Percentiles rank a stretch among this genome's conserved stretches.
These are phyloP conservation scores for Phoma sp. DNA, from an alignment of 2,329 filamentous ascomycete species.

Conservation along the genomic window DNA sequence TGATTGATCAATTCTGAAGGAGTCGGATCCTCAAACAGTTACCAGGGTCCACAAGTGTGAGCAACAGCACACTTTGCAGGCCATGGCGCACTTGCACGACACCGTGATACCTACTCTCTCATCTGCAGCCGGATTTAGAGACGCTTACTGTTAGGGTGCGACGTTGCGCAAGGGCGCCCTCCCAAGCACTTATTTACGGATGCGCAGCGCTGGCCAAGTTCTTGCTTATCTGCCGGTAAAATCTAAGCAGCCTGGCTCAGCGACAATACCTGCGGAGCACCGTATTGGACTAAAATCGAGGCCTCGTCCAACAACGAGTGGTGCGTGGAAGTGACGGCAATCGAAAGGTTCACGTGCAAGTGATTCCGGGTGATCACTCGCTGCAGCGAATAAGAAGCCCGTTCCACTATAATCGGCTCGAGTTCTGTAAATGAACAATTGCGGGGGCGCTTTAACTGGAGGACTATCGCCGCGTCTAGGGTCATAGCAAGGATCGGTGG, in stretches of 20 bases:
- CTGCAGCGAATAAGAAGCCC: slow-evolving; percentile 10
- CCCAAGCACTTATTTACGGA: slow-evolving; percentile 1
- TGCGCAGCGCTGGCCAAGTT: slow-evolving; percentile 1
- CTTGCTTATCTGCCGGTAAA: slow-evolving; percentile 8
- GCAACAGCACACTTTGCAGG: background rate
- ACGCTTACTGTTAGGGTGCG: slow-evolving; percentile 4
- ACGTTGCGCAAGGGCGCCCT: slow-evolving; percentile 17
- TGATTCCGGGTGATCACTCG: slow-evolving; percentile 1
- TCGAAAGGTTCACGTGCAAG: slow-evolving; percentile 8
- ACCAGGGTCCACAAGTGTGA: background rate
- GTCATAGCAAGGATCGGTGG: slow-evolving; percentile 5
- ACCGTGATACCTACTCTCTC: background rate
- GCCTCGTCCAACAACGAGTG: background rate
- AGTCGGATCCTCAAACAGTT: background rate
- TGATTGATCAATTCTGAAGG: slow-evolving; percentile 9
- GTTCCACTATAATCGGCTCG: slow-evolving; percentile 16
- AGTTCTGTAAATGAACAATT: slow-evolving; percentile 13
- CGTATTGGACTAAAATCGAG: slow-evolving; percentile 7
- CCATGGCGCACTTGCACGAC: background rate
- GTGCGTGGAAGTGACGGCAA: slow-evolving; percentile 4
- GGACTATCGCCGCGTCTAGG: slow-evolving; percentile 8
- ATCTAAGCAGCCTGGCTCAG: background rate
- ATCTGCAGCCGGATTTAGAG: background rate
- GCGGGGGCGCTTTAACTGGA: slow-evolving; percentile 10
- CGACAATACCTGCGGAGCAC: slow-evolving; percentile 5